Conservation (phyloP, 192 early-diverging fungal genomes). For the Coemansia sp. region DNA sequence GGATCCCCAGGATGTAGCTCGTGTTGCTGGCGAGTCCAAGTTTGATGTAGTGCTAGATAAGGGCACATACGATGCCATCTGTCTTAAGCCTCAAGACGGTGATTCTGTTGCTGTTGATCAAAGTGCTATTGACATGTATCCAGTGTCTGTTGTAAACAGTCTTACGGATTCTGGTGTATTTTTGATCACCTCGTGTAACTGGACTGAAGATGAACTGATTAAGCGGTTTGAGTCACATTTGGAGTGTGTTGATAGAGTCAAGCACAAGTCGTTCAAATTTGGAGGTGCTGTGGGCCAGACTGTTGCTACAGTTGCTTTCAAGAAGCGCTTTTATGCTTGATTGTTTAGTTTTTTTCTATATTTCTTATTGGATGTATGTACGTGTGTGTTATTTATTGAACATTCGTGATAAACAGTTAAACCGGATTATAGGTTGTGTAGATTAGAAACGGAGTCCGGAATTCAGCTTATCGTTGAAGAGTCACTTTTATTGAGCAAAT, state of each 20-base stretch:
- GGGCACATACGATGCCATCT: conserved; percentile 93
- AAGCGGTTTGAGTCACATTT: conserved; percentile 53
- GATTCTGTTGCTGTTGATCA: conserved; percentile 47
- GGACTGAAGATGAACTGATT: conserved; percentile 84
- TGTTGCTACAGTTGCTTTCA: conserved; percentile 80
- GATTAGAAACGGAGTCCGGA: conserved; percentile 3
- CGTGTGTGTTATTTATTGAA: no score
- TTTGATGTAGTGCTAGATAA: conserved; percentile 80
- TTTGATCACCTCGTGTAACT: conserved; percentile 92
- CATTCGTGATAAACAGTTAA: no score
- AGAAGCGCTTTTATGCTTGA: conserved; percentile 12
- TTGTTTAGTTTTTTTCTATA: no score
- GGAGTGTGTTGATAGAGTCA: conserved; percentile 63
- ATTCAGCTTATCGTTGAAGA: background rate
- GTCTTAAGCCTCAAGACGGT: conserved; percentile 55
- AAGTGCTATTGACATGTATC: conserved; percentile 52
- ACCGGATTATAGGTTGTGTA: no score
- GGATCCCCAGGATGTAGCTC: conserved; percentile 41
- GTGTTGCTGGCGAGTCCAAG: conserved; percentile 16
- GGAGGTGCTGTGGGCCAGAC: conserved; percentile 87
- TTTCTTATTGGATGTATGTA: no score
- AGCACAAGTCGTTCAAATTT: conserved; percentile 83
- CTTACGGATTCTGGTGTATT: conserved; percentile 59
- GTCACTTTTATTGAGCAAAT: no score
- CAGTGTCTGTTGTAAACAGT: conserved; percentile 57